Evolutionary conservation across 345 rosid species (phyloP).

Genomic region (Punica granatum): DNA sequence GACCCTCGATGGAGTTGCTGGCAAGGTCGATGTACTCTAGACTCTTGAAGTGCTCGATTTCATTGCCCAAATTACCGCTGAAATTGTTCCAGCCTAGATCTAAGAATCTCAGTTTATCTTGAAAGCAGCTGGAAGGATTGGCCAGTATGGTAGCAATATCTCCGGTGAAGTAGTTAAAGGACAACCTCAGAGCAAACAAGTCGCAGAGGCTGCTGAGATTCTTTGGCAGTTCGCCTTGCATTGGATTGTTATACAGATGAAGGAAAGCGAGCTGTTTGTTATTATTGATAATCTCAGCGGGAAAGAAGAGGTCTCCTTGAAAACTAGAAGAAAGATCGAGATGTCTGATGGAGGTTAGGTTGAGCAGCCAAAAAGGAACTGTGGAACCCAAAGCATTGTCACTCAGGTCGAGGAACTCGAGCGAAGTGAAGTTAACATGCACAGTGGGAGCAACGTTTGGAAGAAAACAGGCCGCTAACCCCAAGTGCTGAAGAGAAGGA

Average conservation of each 20-base stretch:
- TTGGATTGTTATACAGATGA: background rate
- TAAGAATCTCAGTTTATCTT: background rate
- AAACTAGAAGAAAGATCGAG: background rate
- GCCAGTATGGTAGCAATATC: background rate
- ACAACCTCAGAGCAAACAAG: background rate
- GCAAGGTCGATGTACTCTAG: constrained; percentile 1
- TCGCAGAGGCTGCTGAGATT: constrained; percentile 3
- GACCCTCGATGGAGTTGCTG: constrained; percentile 16
- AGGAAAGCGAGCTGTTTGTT: constrained; percentile 2
- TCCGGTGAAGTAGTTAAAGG: background rate
- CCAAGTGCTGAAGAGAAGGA: background rate
- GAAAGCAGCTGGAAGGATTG: background rate
- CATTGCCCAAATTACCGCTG: constrained; percentile 12
- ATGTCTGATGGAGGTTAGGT: background rate
- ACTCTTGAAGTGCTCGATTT: constrained; percentile 5
- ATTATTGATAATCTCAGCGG: background rate
- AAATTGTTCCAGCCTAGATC: background rate
- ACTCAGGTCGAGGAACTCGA: background rate
- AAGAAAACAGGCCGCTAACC: background rate
- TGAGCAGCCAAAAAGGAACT: background rate
- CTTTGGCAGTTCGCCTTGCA: background rate
- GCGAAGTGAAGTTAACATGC: constrained; percentile 1
- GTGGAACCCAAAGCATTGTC: background rate
- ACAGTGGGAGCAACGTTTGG: background rate
- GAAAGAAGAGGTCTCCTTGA: background rate